phyloP scores from a whole-genome alignment of 306 rosid species.

The Phaseolus lunatus region DNA sequence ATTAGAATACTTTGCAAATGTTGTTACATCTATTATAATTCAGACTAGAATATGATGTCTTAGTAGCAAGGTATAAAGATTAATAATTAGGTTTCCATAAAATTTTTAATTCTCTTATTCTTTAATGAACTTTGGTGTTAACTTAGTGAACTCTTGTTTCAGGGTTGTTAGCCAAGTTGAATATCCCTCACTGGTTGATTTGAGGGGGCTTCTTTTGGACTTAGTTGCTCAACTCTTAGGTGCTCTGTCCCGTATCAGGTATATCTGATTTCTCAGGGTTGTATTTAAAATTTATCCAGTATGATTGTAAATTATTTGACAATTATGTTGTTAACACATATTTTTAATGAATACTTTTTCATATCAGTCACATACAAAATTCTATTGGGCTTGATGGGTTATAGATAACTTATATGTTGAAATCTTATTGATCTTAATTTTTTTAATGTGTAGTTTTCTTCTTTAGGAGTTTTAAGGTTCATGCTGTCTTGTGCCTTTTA shows the following conservation, averaged over 20 bases:
- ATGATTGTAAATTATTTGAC: slow-evolving; percentile 22
- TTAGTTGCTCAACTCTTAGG: slow-evolving; percentile 98
- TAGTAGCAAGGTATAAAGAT: slow-evolving; percentile 17
- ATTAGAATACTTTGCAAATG: slow-evolving; percentile 1
- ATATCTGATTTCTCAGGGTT: slow-evolving; percentile 46
- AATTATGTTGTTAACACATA: slow-evolving; percentile 29
- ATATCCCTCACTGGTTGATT: slow-evolving; percentile 96
- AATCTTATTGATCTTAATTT: slow-evolving; percentile 26
- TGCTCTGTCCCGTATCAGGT: slow-evolving; percentile 99
- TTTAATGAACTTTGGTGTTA: slow-evolving; percentile 39
- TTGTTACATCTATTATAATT: slow-evolving; percentile 17
- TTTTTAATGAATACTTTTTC: slow-evolving; percentile 21
- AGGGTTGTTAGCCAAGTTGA: slow-evolving; percentile 99
- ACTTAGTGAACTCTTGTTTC: slow-evolving; percentile 56
- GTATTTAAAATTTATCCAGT: slow-evolving; percentile 11
- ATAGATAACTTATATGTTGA: slow-evolving; percentile 14
- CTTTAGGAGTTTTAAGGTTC: slow-evolving; percentile 6
- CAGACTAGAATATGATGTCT: slow-evolving; percentile 29
- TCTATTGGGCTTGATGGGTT: slow-evolving; percentile 20
- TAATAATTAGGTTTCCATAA: slow-evolving; percentile 21
- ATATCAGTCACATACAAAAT: slow-evolving; percentile 30
- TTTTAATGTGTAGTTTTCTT: slow-evolving; percentile 26
- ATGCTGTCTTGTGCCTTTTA: slow-evolving; percentile 21
- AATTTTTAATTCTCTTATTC: slow-evolving; percentile 15
- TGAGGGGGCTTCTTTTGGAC: slow-evolving; percentile 97